These are phyloP conservation scores for Cyclotella atomus DNA, from an alignment of 108 stramenopile species.

Conservation along the genomic window DNA sequence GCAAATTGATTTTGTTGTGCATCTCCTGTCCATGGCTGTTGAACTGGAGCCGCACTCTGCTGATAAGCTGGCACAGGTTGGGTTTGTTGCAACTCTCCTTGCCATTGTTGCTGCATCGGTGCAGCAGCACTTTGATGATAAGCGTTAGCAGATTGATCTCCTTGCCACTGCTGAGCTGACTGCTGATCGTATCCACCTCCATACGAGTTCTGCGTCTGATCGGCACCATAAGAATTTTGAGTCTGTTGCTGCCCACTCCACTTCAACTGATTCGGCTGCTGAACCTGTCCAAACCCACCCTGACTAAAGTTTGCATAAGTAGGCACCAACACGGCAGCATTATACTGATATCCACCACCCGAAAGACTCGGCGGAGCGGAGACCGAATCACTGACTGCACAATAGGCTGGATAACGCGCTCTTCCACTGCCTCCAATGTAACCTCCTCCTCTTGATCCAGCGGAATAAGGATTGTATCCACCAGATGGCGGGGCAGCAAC, in stretches of 20 bases:
- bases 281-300: not conserved
- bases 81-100: not conserved
- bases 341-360: slow-evolving; percentile 7
- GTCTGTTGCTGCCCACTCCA: not conserved
- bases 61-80: not conserved
- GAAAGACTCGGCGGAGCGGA: slow-evolving; percentile 19
- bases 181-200: not conserved
- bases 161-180: slow-evolving; percentile 18
- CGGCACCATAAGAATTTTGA: too few relatives aligned
- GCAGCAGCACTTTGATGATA: not conserved
- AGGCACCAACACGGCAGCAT: slow-evolving; percentile 26
- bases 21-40: not conserved
- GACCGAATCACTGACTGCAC: slow-evolving; percentile 48
- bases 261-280: slow-evolving; percentile 3
- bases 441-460: slow-evolving; percentile 11
- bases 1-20: slow-evolving; percentile 2
- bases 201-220: not conserved
- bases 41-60: not conserved
- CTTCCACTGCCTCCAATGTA: slow-evolving; percentile 24
- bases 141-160: not conserved
- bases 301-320: slow-evolving; percentile 36
- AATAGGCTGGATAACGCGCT: slow-evolving; percentile 47
- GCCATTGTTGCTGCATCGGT: slow-evolving; percentile 12
- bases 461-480: slow-evolving; percentile 47
- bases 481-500: slow-evolving; percentile 5